Evolutionary conservation across 495 filamentous ascomycete species (phyloP).

Genomic region (Platismatia glauca): DNA sequence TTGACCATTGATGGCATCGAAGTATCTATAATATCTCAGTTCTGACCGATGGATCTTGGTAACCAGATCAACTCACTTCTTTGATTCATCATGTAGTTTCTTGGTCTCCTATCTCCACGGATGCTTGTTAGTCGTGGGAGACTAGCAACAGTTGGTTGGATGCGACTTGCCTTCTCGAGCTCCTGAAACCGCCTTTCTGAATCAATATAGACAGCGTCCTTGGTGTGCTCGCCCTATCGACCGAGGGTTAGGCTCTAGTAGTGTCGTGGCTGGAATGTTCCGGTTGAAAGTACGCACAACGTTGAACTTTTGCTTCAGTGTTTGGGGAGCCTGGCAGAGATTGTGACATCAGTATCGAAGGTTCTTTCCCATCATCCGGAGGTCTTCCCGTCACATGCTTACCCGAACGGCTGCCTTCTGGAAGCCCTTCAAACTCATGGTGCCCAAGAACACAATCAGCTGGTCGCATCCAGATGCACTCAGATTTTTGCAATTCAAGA

Average conservation of each 20-base stretch:
- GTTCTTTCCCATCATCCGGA: background rate
- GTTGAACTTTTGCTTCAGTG: constrained; percentile 84
- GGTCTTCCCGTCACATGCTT: constrained; percentile 26
- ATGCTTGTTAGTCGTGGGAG: constrained; percentile 13
- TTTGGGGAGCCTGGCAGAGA: constrained; percentile 66
- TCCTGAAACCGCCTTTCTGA: constrained; percentile 91
- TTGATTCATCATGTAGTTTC: constrained; percentile 87
- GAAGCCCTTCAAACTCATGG: constrained; percentile 96
- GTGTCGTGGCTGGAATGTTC: background rate
- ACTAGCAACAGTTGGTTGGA: background rate
- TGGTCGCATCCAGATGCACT: background rate
- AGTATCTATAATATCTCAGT: constrained; percentile 47
- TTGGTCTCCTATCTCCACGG: constrained; percentile 61
- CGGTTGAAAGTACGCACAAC: constrained; percentile 40
- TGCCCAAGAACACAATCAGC: constrained; percentile 5
- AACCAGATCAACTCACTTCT: constrained; percentile 48
- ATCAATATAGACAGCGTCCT: constrained; percentile 90
- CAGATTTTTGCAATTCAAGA: background rate
- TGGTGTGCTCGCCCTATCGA: constrained; percentile 70
- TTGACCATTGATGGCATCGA: constrained; percentile 84
- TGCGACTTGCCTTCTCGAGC: constrained; percentile 53
- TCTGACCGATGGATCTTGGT: background rate
- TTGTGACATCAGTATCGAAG: background rate
- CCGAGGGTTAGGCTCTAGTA: background rate
- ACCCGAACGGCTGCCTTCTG: constrained; percentile 79